A percentile compares a stretch with the other conserved stretches of the same genome.
phyloP scores from a whole-genome alignment of 768 basidiomycete species.

The Pulveroboletus frians region DNA sequence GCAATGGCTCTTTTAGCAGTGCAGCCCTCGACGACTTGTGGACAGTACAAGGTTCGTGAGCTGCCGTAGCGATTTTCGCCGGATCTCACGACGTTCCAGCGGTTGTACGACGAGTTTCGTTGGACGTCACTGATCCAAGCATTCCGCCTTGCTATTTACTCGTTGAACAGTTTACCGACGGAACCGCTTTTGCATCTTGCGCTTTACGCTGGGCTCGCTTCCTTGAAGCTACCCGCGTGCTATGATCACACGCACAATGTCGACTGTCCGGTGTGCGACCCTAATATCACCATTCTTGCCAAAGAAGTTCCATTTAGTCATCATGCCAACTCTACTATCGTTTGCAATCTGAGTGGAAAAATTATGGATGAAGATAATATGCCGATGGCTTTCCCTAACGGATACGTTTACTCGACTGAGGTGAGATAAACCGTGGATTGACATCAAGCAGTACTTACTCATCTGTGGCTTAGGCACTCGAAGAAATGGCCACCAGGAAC shows the following conservation, averaged over 20 bases:
- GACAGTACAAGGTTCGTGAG: conserved; percentile 70
- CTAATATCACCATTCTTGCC: conserved; percentile 69
- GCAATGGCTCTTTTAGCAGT: conserved; percentile 77
- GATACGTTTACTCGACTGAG: conserved; percentile 90
- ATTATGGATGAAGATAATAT: conserved; percentile 95
- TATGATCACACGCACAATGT: conserved; percentile 64
- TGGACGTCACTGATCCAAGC: conserved; percentile 72
- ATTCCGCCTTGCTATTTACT: conserved; percentile 85
- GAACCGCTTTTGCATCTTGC: conserved; percentile 85
- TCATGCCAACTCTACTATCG: conserved; percentile 93
- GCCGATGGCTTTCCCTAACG: conserved; percentile 88
- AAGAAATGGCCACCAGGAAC: conserved; percentile 82
- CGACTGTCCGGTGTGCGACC: conserved; percentile 90
- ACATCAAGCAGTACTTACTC: conserved; percentile 9
- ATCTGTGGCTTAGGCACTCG: conserved; percentile 55
- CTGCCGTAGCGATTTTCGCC: conserved; percentile 1
- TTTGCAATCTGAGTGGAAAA: conserved; percentile 84
- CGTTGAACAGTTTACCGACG: conserved; percentile 79
- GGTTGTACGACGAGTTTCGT: conserved; percentile 73
- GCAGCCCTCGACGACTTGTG: conserved; percentile 61
- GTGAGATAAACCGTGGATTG: conserved; percentile 39
- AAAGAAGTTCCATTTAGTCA: conserved; percentile 87
- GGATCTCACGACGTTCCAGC: conserved; percentile 39
- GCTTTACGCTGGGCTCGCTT: conserved; percentile 86
- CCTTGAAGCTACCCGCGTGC: conserved; percentile 86